A percentile compares a stretch with the other conserved stretches of the same genome.
phyloP scores from a whole-genome alignment of 2,329 filamentous ascomycete genomes.

The Mariannaea sp. region DNA sequence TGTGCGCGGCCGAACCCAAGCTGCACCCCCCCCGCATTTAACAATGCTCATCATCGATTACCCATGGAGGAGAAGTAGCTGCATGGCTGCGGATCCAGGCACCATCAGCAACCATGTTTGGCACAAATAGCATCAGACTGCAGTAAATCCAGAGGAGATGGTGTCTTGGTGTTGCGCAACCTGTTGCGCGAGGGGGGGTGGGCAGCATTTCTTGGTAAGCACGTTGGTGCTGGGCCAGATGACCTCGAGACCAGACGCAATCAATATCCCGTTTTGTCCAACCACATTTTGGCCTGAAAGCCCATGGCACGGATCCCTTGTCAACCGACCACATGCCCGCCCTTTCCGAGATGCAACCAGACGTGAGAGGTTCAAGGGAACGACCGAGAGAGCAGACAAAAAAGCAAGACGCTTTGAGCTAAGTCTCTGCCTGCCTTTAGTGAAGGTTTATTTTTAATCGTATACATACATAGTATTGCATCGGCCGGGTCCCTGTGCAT shows the following conservation, averaged over 20 bases:
- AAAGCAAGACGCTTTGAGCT: constrained; percentile 13
- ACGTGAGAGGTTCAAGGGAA: constrained; percentile 24
- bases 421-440: constrained; percentile 22
- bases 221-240: constrained; percentile 27
- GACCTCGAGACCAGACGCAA: constrained; percentile 24
- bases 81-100: constrained; percentile 33
- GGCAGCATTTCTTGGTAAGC: constrained; percentile 30
- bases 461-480: too few species aligned
- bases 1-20: constrained; percentile 28
- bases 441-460: constrained; percentile 39
- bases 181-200: constrained; percentile 30
- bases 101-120: constrained; percentile 26
- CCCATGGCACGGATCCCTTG: constrained; percentile 22
- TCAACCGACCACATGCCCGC: constrained; percentile 11
- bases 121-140: constrained; percentile 11
- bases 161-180: constrained; percentile 15
- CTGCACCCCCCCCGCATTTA: constrained; percentile 27
- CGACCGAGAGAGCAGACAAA: too few species aligned
- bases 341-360: constrained; percentile 18
- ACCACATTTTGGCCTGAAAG: constrained; percentile 18
- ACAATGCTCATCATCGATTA: constrained; percentile 30
- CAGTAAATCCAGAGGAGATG: constrained; percentile 16
- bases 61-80: constrained; percentile 24
- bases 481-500: constrained; percentile 31
- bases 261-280: constrained; percentile 22